A percentile compares a stretch with the other conserved stretches of the same genome.
These are phyloP conservation scores for Dendryphion nanum DNA, from an alignment of 2,329 filamentous ascomycete species.

Conservation along the genomic window DNA sequence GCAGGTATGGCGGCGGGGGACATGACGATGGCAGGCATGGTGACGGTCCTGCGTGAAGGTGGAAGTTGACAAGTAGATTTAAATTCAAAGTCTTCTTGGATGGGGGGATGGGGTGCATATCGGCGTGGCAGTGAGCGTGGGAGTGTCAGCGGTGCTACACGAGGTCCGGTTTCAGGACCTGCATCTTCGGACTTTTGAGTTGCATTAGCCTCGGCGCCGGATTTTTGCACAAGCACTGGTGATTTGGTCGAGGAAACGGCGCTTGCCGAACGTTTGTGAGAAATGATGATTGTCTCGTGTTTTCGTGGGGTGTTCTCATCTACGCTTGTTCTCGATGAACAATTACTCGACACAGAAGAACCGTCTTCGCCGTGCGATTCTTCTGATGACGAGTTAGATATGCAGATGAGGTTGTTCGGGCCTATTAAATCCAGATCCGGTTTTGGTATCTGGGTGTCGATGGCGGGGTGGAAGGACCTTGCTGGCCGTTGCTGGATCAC, in stretches of 20 bases:
- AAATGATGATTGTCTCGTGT: constrained; percentile 8
- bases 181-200: constrained; percentile 10
- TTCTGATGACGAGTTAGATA: constrained; percentile 26
- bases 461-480: constrained; percentile 14
- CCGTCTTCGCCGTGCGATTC: constrained; percentile 36
- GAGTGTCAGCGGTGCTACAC: constrained; percentile 12
- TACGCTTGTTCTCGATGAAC: constrained; percentile 40
- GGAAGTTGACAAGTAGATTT: constrained; percentile 23
- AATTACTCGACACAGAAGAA: constrained; percentile 39
- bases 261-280: constrained; percentile 13
- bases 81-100: constrained; percentile 21
- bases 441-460: constrained; percentile 11
- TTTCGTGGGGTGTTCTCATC: constrained; percentile 27
- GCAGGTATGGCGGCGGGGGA: constrained; percentile 4
- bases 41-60: constrained; percentile 14
- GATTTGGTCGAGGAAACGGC: constrained; percentile 17
- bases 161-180: constrained; percentile 11
- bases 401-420: neutral
- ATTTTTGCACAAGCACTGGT: constrained; percentile 11
- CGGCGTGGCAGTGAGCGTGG: constrained; percentile 19
- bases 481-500: constrained; percentile 13
- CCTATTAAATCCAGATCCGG: constrained; percentile 7
- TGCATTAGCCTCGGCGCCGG: constrained; percentile 4
- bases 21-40: too few species aligned
- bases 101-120: constrained; percentile 24